phyloP scores from a whole-genome alignment of 192 early-diverging fungal species.

The Rhizophagus sp. region DNA sequence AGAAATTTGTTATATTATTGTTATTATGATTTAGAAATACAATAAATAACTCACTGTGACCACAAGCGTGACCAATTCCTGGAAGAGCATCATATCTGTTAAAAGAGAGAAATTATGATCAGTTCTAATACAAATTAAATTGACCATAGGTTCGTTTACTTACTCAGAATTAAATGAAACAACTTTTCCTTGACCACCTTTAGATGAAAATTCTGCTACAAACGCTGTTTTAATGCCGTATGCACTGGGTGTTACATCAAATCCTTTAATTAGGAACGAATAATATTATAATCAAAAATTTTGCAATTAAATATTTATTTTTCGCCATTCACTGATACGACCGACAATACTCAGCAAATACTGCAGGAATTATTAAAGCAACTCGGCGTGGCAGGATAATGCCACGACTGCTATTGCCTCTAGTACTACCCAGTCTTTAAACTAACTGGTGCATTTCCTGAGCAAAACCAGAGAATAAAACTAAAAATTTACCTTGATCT shows the following conservation, averaged over 20 bases:
- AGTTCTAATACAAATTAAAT: too few relatives aligned
- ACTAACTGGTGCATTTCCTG: too few relatives aligned
- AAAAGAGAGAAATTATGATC: background rate
- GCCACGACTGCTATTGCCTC: too few relatives aligned
- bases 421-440: too few relatives aligned
- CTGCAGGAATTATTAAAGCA: too few relatives aligned
- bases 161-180: constrained; percentile 30
- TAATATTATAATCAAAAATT: background rate
- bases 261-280: constrained; percentile 47
- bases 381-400: too few relatives aligned
- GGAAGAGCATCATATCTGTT: constrained; percentile 63
- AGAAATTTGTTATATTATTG: too few relatives aligned
- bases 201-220: constrained; percentile 59
- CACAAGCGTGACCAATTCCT: constrained; percentile 65
- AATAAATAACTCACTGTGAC: constrained; percentile 47
- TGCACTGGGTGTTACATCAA: constrained; percentile 56
- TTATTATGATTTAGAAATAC: too few relatives aligned
- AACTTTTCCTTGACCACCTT: constrained; percentile 29
- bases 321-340: too few relatives aligned
- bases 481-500: background rate
- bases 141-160: background rate
- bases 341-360: too few relatives aligned
- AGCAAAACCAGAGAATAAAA: too few relatives aligned
- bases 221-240: constrained; percentile 76
- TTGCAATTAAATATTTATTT: background rate